Evolutionary conservation across 148 eudicot genomes (phyloP).

Genomic region (Rhododendron kiyosumense): DNA sequence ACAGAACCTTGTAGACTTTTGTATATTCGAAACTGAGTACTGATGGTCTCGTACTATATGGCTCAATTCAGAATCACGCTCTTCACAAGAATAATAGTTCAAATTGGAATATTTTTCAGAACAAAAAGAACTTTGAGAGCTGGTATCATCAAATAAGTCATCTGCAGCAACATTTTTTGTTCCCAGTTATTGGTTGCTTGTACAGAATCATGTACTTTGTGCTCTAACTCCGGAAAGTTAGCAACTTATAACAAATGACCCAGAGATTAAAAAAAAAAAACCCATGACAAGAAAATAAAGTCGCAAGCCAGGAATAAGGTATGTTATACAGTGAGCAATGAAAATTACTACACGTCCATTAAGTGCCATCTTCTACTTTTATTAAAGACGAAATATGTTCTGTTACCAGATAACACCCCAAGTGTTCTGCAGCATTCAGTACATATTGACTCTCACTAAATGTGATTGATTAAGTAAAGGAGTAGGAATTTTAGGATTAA

Average conservation of each 20-base stretch:
- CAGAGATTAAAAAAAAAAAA: background rate
- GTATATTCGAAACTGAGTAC: background rate
- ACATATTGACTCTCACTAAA: background rate
- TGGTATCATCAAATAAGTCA: conserved; percentile 41
- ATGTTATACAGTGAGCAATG: background rate
- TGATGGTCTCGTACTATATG: conserved; percentile 9
- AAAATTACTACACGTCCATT: background rate
- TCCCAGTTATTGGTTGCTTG: background rate
- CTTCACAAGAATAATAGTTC: conserved; percentile 34
- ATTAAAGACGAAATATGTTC: background rate
- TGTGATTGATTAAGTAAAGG: too few species aligned
- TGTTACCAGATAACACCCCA: background rate
- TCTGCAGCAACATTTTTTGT: conserved; percentile 24
- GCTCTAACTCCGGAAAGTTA: background rate
- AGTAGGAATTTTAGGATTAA: background rate
- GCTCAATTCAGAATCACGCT: conserved; percentile 16
- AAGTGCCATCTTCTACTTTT: background rate
- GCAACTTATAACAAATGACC: background rate
- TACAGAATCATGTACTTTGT: background rate
- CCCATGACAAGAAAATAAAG: background rate
- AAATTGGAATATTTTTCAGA: conserved; percentile 39
- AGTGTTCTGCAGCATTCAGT: background rate
- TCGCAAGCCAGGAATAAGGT: background rate
- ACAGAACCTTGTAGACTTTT: conserved; percentile 24
- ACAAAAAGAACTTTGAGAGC: conserved; percentile 40